Base-by-base conservation (phyloP, 345 rosid genomes). In the Populus davidiana region DNA sequence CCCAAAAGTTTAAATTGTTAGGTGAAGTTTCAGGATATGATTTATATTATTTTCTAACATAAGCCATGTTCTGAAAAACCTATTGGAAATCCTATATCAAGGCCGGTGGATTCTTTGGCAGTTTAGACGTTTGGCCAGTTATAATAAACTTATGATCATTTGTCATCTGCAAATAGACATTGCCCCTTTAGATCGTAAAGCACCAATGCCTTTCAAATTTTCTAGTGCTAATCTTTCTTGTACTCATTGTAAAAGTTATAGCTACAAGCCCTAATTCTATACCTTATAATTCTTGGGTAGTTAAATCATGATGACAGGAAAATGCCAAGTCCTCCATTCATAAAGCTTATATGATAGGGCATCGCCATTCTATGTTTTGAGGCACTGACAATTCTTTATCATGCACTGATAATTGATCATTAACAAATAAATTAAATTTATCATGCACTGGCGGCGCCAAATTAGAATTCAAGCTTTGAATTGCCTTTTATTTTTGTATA, bases 71-170 rank as follows among this genome's bases (percentile, higher is more conserved):
- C 9, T 6, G 56, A 69, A 25, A 2, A 62, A 3, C 39, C 38
- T 65, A 65, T 47, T 65, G 77, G 77, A 44, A 65, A 65, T 74
- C 70, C 77, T 59, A 73, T 59, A 38, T 36, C 50, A 39, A n/a
- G 43, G 68, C 8, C 13, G 67, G 56, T 63, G 25, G 70, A 70
- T 70, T 74, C 16, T 29, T 43, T 18, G 67, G 70, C 59, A 63
- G 59, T 50, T 50, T 17, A 49, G 54, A 18, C 20, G 17, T 49
- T 74, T 29, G 59, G 59, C 29, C 69, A 74, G 41, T 52, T 65
- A 12, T 10, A 56, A 12, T 35, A 35, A 16, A 18, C 18, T 21
- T 10, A 2, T 44, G 17, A 25, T 16, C 61, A 18, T n/a, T 56
- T 59, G 69, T 33, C 56, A 64, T 11, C 49, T 64, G 61, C 69